phyloP scores from a whole-genome alignment of 768 basidiomycete genomes.

The Termitomyces titanicus region DNA sequence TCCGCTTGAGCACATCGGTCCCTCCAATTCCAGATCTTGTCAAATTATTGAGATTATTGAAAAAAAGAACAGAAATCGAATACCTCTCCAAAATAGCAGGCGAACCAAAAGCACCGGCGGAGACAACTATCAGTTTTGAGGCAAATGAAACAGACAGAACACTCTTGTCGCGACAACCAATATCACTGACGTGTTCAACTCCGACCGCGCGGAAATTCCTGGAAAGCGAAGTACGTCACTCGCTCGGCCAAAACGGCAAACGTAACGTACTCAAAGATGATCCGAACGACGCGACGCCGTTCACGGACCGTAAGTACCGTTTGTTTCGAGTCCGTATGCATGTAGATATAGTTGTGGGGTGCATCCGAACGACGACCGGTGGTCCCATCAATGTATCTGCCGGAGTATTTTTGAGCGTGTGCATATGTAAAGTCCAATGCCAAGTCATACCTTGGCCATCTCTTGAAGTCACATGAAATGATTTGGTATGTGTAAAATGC shows the following conservation, averaged over 20 bases:
- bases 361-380: constrained; percentile 57
- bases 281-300: constrained; percentile 41
- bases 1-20: constrained; percentile 37
- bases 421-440: no score
- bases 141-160: constrained; percentile 26
- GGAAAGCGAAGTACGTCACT: neutral
- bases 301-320: constrained; percentile 38
- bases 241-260: no score
- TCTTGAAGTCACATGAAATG: constrained; percentile 25
- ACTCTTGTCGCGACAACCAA: constrained; percentile 20
- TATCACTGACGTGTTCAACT: constrained; percentile 46
- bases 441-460: constrained; percentile 49
- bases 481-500: neutral
- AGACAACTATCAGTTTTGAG: constrained; percentile 44
- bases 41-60: neutral
- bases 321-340: constrained; percentile 30
- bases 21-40: constrained; percentile 64
- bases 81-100: constrained; percentile 52
- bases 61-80: neutral
- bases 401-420: neutral
- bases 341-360: constrained; percentile 50
- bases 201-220: constrained; percentile 43
- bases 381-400: constrained; percentile 49
- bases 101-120: constrained; percentile 53
- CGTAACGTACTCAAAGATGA: constrained; percentile 44